Evolutionary conservation across 2,329 filamentous ascomycete species (phyloP).

Genomic region (Truncatella angustata): DNA sequence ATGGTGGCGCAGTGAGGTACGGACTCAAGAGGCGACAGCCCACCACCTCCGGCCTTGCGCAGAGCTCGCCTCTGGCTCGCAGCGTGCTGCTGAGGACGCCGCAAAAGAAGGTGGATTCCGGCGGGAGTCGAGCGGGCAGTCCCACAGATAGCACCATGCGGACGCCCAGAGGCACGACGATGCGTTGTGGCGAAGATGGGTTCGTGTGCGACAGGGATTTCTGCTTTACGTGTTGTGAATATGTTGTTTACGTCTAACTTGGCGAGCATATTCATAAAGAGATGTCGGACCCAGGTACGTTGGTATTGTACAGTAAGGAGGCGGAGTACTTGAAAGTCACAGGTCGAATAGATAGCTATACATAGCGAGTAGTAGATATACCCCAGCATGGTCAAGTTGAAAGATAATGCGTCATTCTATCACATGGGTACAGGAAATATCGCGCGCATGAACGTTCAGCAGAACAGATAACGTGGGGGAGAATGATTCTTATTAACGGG

Average conservation of each 20-base stretch:
- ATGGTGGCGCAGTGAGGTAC: background rate
- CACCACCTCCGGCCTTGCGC: conserved; percentile 3
- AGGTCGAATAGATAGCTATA: too few species aligned
- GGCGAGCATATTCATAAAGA: background rate
- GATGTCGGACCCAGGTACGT: too few species aligned
- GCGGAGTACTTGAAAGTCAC: too few species aligned
- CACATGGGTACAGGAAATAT: too few species aligned
- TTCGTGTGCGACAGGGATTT: conserved; percentile 57
- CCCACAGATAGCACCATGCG: conserved; percentile 24
- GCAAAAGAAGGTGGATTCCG: background rate
- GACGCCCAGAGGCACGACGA: conserved; percentile 49
- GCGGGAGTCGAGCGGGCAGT: background rate
- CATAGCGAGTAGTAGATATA: too few species aligned
- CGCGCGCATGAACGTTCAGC: too few species aligned
- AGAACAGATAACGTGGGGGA: background rate
- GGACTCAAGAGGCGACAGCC: background rate
- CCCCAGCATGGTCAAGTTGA: too few species aligned
- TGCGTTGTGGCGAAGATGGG: conserved; percentile 54
- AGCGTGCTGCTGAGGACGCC: conserved; percentile 20
- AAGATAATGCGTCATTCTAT: too few species aligned
- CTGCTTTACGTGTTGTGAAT: conserved; percentile 52
- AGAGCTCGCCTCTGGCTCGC: conserved; percentile 27
- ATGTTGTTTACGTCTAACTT: background rate
- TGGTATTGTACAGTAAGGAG: too few species aligned
- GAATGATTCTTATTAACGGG: conserved; percentile 5